Conservation (phyloP, 352 stramenopile species). For the Pythium guiyangense region DNA sequence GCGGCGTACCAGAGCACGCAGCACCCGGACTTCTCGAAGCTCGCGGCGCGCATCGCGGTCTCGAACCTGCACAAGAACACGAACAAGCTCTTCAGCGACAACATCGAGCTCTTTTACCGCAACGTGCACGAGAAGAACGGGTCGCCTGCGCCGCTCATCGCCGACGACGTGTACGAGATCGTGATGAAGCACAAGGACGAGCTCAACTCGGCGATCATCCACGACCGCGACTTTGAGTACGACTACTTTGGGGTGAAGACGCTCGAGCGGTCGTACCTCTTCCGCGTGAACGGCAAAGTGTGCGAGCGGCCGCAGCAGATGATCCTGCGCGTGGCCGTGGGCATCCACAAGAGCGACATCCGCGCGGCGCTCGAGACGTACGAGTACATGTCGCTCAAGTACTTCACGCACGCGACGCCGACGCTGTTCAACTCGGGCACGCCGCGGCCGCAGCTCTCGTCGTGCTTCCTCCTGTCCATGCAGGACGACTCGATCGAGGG, state of each 20-base stretch:
- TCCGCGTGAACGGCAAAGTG: conserved; percentile 95
- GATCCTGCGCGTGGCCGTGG: conserved; percentile 97
- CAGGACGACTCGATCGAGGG: conserved; percentile 99
- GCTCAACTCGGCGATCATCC: conserved; percentile 96
- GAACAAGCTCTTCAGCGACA: conserved; percentile 93
- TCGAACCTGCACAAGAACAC: conserved; percentile 99
- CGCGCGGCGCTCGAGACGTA: conserved; percentile 95
- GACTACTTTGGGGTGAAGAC: conserved; percentile 99
- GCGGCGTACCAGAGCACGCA: conserved; percentile 96
- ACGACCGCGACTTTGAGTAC: conserved; percentile 98
- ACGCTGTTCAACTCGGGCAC: conserved; percentile 99
- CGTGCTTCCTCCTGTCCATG: conserved; percentile 97
- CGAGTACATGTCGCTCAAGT: conserved; percentile 95
- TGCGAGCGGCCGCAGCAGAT: conserved; percentile 98
- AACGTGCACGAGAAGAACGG: conserved; percentile 97
- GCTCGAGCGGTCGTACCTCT: conserved; percentile 96
- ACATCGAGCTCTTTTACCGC: conserved; percentile 91
- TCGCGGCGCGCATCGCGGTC: conserved; percentile 97
- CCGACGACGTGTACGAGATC: conserved; percentile 94
- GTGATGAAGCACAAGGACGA: conserved; percentile 94
- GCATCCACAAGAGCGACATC: conserved; percentile 98
- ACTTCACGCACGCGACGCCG: conserved; percentile 98
- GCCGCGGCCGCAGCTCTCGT: conserved; percentile 96
- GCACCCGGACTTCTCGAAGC: conserved; percentile 98
- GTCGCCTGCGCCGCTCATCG: conserved; percentile 89